Evolutionary conservation across 2,329 filamentous ascomycete species (phyloP).

Genomic region (Trichophyton simii): DNA sequence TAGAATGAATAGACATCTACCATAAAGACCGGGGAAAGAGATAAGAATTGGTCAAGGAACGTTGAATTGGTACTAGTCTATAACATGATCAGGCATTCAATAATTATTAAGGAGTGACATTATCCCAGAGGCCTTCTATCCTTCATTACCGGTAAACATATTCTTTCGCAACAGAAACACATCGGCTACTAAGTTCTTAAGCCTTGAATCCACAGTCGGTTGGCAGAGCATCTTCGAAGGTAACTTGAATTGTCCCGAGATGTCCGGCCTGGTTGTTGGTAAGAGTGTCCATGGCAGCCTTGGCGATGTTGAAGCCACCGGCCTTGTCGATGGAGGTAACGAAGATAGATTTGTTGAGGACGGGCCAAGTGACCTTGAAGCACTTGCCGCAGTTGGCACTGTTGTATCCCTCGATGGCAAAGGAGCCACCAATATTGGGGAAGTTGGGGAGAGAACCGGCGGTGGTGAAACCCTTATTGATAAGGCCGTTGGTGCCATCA

Average conservation of each 20-base stretch:
- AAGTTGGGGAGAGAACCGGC: slow-evolving; percentile 36
- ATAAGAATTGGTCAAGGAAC: background rate
- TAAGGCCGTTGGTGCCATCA: slow-evolving; percentile 25
- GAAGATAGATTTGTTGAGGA: slow-evolving; percentile 32
- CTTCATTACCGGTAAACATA: background rate
- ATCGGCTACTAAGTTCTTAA: background rate
- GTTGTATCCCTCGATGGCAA: slow-evolving; percentile 38
- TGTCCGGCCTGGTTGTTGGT: slow-evolving; percentile 35
- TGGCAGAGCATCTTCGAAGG: slow-evolving; percentile 1
- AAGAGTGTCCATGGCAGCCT: slow-evolving; percentile 37
- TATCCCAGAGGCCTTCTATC: background rate
- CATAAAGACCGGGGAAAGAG: background rate
- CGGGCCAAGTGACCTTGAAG: slow-evolving; percentile 39
- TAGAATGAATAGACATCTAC: background rate
- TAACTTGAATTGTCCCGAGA: slow-evolving; percentile 23
- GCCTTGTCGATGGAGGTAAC: slow-evolving; percentile 39
- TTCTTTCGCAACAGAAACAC: background rate
- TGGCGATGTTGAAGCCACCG: slow-evolving; percentile 37
- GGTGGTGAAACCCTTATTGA: slow-evolving; percentile 24
- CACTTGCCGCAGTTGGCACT: slow-evolving; percentile 40
- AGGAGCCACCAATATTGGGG: slow-evolving; percentile 39
- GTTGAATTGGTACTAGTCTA: background rate
- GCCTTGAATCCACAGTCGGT: background rate
- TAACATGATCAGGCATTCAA: background rate
- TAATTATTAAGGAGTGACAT: background rate